Conservation (phyloP, 2,329 filamentous ascomycete genomes). For the Penicillium verrucosum region DNA sequence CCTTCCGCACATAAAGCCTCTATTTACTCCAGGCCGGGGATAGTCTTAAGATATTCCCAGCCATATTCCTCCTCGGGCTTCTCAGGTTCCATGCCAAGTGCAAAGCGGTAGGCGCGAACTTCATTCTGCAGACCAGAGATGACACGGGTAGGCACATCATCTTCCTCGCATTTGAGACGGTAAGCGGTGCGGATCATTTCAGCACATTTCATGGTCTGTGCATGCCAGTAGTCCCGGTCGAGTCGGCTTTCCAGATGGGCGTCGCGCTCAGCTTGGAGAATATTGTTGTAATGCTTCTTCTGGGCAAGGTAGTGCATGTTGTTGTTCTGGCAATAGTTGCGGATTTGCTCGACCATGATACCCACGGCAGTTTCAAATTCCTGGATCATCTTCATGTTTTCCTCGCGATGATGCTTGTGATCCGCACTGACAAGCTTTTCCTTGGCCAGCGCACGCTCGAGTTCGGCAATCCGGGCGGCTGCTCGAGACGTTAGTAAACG, state of each 20-base stretch:
- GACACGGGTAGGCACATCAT: conserved; percentile 44
- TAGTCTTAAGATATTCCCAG: conserved; percentile 48
- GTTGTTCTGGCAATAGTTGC: conserved; percentile 50
- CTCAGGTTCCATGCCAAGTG: conserved; percentile 48
- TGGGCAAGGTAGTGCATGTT: conserved; percentile 48
- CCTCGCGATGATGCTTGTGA: conserved; percentile 46
- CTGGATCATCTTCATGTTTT: conserved; percentile 48
- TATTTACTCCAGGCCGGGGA: conserved; percentile 34
- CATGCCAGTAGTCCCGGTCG: conserved; percentile 50
- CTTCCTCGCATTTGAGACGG: conserved; percentile 48
- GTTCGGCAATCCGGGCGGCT: conserved; percentile 49
- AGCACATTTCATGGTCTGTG: conserved; percentile 46
- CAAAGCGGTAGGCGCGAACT: conserved; percentile 47
- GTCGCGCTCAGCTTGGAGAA: conserved; percentile 51
- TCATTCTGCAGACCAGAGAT: conserved; percentile 49
- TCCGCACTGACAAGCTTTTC: conserved; percentile 44
- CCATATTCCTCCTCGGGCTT: conserved; percentile 50
- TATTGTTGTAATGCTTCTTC: conserved; percentile 49
- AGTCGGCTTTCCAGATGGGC: conserved; percentile 49
- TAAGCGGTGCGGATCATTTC: conserved; percentile 51
- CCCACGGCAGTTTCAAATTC: conserved; percentile 49
- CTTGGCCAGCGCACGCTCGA: conserved; percentile 47
- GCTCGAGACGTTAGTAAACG: not conserved
- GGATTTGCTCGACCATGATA: conserved; percentile 50
- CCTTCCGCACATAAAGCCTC: not conserved